Evolutionary conservation across 1,284 basidiomycete species (phyloP), one percentile per base, ranked within the genome.

Genomic region (Bjerkandera adusta): DNA sequence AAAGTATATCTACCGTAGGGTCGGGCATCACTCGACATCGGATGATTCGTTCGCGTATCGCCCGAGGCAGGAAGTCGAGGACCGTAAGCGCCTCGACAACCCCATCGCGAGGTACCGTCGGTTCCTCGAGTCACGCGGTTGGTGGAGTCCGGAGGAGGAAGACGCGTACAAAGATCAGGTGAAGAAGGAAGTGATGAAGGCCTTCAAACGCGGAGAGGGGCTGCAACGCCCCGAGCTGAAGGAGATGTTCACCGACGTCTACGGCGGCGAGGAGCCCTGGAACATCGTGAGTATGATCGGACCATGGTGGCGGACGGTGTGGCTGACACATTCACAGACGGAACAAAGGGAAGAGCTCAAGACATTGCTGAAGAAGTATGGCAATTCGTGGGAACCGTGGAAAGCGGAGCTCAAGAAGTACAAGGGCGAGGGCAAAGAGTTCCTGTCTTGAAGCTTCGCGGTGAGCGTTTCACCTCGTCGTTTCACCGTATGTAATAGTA

Each of bases 11-110:
- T 47, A 20, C 47, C n/a, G 34, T 53, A 85, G 83, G 18, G 85
- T 97, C 3, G 89, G 93, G n/a, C 93, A 97, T 63, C 93, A 97
- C 65, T 93, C 90, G 12, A 97, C 93, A 0, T 94, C 91, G 10
- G 94, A 97, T 63, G 93, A 97, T 66, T 94, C 91, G 13, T 92
- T 89, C 58, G 92, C 92, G 21, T 97, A 97, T 66, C 81, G 92
- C 30, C 76, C 88, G 1, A 77, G 86, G 8, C 79, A 88, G 49
- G 92, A 93, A 62, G 92, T 95, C 18, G 87, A 93, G 64, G 85
- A 92, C 59, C 79, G 86, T 61, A 90, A 88, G 64, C 82, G 86
- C 30, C 81, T 92, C 43, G 92, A 96, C 57, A 95, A 95, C 63
- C 94, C 94, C 1, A 81, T 95, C 48, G 76, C 80, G 37, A 84